A percentile compares a stretch with the other conserved stretches of the same genome.
Conservation (phyloP, 805 yeast species). For the Ogataea methylovora region DNA sequence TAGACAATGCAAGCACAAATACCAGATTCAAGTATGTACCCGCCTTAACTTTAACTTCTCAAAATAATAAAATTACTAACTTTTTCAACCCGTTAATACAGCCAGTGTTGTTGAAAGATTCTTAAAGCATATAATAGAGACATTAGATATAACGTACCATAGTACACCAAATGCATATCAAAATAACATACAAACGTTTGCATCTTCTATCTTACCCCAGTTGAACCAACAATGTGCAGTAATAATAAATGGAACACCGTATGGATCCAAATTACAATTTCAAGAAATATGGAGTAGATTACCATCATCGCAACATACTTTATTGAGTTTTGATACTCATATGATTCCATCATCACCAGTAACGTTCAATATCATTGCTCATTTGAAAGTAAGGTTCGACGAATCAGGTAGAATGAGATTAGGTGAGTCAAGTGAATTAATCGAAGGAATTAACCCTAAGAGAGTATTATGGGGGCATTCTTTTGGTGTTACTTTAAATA, state of each 20-base stretch:
- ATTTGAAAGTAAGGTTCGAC: conserved; percentile 63
- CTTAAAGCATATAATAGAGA: conserved; percentile 4
- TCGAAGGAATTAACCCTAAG: conserved; percentile 13
- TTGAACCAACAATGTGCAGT: conserved; percentile 45
- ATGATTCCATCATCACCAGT: conserved; percentile 31
- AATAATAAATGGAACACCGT: conserved; percentile 52
- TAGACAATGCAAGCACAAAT: not conserved
- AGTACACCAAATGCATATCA: conserved; percentile 1
- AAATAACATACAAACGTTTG: conserved; percentile 12
- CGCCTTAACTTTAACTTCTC: not conserved
- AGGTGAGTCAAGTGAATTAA: conserved; percentile 56
- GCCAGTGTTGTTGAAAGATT: conserved; percentile 6
- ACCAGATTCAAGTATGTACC: not conserved
- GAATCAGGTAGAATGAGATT: conserved; percentile 63
- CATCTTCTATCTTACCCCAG: conserved; percentile 31
- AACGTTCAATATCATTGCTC: conserved; percentile 37
- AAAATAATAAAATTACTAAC: not conserved
- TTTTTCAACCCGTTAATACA: not conserved
- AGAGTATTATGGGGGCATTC: conserved; percentile 62
- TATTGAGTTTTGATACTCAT: conserved; percentile 62
- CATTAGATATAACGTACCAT: conserved; percentile 5
- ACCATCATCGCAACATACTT: conserved; percentile 53
- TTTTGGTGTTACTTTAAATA: conserved; percentile 56
- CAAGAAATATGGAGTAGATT: conserved; percentile 51
- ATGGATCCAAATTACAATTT: conserved; percentile 42